Base-by-base conservation (phyloP, 306 rosid species). In the Echinosophora koreensis region DNA sequence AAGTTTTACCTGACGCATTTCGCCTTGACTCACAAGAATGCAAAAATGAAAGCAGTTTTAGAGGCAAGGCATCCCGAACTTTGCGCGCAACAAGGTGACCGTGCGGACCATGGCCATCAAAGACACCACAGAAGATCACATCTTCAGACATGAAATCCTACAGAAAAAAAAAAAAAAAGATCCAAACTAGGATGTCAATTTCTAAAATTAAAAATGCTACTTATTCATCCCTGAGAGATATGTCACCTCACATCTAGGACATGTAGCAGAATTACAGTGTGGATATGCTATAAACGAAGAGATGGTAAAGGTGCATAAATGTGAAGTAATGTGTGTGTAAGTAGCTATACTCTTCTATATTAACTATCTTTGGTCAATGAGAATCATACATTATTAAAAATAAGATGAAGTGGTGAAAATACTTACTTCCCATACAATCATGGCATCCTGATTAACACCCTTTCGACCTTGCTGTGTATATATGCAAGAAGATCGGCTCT, bases 361-460 rank as follows among this genome's bases (percentile, higher is more conserved):
- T 22, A 70, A 18, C 28, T 60, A n/a, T 59, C 28, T 56, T 37
- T 50, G 70, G 41, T 64, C 61, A 68, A 41, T 52, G 47, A 81
- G 54, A 76, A 76, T 5, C 44, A 22, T 37, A 15, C 46, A 66
- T 59, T 61, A 61, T 34, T 39, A 17, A 39, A 32, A 32, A 57
- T 4, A 52, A 44, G 49, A 66, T 75, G 34, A 68, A 44, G 37
- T 72, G 54, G 63, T 73, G 28, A 68, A 44, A 32, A 76, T 57
- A 88, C 97, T 78, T 84, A 95, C 99, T 86, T 96, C 99, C 99
- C 99, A 96, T 18, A 92, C 98, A 80, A 96, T 71, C 99, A 96
- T 96, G 73, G 99, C 96, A 78, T 96, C 99, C 86, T 96, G 99
- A 83, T 96, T 96, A 77, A 92, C 79, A 65, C 99, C 99, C 82